A percentile compares a stretch with the other conserved stretches of the same genome.
Evolutionary conservation across 2,329 filamentous ascomycete species (phyloP).

Genomic region (Malbranchea cinnamomea): DNA sequence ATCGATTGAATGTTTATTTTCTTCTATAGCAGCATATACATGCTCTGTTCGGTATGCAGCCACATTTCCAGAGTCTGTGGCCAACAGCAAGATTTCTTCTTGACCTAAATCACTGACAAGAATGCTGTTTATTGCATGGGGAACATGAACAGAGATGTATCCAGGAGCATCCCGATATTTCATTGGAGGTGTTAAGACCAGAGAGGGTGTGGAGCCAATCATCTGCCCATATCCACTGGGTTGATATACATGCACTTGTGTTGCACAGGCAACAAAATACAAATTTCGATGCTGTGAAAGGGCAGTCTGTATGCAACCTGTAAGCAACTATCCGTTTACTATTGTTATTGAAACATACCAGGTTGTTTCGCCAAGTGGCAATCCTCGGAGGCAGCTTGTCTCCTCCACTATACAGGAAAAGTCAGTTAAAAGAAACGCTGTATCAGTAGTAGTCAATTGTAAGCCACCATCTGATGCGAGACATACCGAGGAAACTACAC

Average conservation of each 20-base stretch:
- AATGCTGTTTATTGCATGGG: slow-evolving; percentile 55
- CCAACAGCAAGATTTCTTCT: slow-evolving; percentile 52
- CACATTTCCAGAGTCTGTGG: slow-evolving; percentile 63
- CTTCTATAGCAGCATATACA: slow-evolving; percentile 32
- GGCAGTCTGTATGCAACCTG: slow-evolving; percentile 19
- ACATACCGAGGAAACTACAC: slow-evolving; percentile 16
- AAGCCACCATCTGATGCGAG: too few relatives aligned
- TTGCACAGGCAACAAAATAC: slow-evolving; percentile 28
- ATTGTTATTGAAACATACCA: slow-evolving; percentile 17
- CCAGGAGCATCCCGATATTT: slow-evolving; percentile 33
- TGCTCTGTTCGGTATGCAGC: slow-evolving; percentile 51
- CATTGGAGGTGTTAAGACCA: slow-evolving; percentile 29
- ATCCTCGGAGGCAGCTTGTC: slow-evolving; percentile 16
- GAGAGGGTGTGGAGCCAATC: slow-evolving; percentile 22
- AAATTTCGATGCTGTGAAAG: slow-evolving; percentile 33
- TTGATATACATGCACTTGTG: slow-evolving; percentile 31
- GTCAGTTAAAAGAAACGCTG: slow-evolving; percentile 8
- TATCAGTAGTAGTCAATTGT: too few relatives aligned
- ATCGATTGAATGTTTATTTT: slow-evolving; percentile 6
- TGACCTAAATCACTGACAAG: slow-evolving; percentile 53
- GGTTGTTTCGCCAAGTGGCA: slow-evolving; percentile 29
- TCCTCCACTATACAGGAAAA: slow-evolving; percentile 13
- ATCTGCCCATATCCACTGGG: slow-evolving; percentile 27
- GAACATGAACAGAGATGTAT: slow-evolving; percentile 35
- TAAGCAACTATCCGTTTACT: slow-evolving; percentile 4